Evolutionary conservation across 139 green algal species (phyloP).

Genomic region (Gonium pectorale): DNA sequence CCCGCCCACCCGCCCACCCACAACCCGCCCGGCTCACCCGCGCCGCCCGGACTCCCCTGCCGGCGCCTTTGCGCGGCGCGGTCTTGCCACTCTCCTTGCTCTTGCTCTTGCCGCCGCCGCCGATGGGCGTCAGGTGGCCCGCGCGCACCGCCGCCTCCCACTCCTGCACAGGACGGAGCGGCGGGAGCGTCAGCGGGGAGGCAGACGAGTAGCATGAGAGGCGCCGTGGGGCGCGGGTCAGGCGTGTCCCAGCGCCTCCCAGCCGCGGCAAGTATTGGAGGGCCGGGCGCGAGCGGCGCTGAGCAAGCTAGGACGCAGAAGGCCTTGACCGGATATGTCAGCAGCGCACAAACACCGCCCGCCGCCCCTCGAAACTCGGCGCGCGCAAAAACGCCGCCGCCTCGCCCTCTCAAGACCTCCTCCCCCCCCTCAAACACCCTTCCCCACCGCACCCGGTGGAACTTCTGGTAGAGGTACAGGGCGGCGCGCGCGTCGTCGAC

Average conservation of each 20-base stretch:
- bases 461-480: conserved; percentile 81
- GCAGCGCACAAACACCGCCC: neutral
- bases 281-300: too few relatives aligned
- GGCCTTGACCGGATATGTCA: neutral
- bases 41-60: too few relatives aligned
- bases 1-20: too few relatives aligned
- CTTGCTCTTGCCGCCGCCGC: neutral
- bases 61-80: too few relatives aligned
- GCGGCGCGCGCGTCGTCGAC: conserved; percentile 76
- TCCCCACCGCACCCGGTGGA: conserved; percentile 31
- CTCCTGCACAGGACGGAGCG: neutral
- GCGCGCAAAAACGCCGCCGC: neutral
- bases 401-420: too few relatives aligned
- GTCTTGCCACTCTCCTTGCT: neutral
- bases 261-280: too few relatives aligned
- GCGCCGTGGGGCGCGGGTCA: neutral
- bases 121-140: neutral
- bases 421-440: neutral
- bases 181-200: neutral
- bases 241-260: neutral
- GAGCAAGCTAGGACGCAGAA: neutral
- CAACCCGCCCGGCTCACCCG: too few relatives aligned
- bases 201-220: neutral
- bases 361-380: neutral
- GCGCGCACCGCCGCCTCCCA: conserved; percentile 35